Conservation (phyloP, 768 basidiomycete species). For the Lentinula raphanica region DNA sequence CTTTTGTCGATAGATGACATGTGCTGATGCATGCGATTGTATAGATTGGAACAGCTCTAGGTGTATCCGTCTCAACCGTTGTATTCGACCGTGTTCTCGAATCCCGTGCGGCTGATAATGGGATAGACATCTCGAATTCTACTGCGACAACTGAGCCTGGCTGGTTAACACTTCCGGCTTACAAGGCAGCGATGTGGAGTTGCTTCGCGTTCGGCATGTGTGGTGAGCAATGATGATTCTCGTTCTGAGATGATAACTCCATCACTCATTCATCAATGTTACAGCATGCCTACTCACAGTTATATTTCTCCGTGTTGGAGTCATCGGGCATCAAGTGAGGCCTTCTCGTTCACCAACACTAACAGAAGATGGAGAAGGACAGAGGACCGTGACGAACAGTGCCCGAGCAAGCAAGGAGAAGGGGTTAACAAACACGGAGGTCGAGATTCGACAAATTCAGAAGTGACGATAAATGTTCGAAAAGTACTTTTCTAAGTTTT, state of each 20-base stretch:
- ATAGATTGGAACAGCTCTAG: constrained; percentile 65
- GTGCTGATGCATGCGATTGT: not conserved
- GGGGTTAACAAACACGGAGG: too few species aligned
- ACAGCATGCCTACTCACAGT: constrained; percentile 5
- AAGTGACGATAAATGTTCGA: too few species aligned
- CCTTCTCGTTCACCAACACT: not conserved
- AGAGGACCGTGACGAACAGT: not conserved
- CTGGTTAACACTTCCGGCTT: constrained; percentile 43
- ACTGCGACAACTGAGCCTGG: constrained; percentile 24
- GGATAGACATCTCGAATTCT: constrained; percentile 23
- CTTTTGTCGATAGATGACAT: not conserved
- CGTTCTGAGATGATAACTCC: not conserved
- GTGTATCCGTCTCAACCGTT: constrained; percentile 67
- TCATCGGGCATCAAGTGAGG: constrained; percentile 7
- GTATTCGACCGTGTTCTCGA: constrained; percentile 55
- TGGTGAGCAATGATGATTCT: constrained; percentile 28
- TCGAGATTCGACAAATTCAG: too few species aligned
- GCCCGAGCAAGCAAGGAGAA: not conserved
- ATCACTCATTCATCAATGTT: not conserved
- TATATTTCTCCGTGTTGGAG: constrained; percentile 8
- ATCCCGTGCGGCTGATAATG: constrained; percentile 24
- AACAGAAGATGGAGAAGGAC: not conserved
- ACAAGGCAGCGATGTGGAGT: constrained; percentile 62
- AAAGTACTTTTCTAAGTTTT: too few species aligned
- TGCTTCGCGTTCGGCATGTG: constrained; percentile 55